Percentiles rank a stretch among this genome's conserved stretches.
phyloP scores from a whole-genome alignment of 2,329 filamentous ascomycete species.

The Cercospora nicotianae region DNA sequence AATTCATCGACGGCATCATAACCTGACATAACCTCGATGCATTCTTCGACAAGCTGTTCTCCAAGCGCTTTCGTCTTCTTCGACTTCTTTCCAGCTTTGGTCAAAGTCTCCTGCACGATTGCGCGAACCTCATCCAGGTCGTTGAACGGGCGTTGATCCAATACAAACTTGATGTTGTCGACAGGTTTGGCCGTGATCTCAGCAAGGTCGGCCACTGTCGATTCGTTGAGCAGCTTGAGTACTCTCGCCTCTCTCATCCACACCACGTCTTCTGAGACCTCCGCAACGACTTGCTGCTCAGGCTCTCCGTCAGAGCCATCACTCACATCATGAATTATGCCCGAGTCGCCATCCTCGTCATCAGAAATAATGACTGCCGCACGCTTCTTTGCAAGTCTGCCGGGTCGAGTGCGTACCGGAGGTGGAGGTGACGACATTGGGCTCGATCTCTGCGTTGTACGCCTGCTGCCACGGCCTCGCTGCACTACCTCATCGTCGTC shows the following conservation, averaged over 20 bases:
- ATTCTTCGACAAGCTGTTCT: slow-evolving; percentile 66
- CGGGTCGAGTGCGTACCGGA: slow-evolving; percentile 17
- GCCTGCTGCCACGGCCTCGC: slow-evolving; percentile 49
- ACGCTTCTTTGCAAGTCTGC: slow-evolving; percentile 26
- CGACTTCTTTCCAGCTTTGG: slow-evolving; percentile 54
- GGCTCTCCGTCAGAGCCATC: slow-evolving; percentile 23
- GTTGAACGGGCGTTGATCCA: slow-evolving; percentile 73
- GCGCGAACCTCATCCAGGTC: slow-evolving; percentile 64
- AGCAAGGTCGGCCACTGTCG: slow-evolving; percentile 70
- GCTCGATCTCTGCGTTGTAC: slow-evolving; percentile 42
- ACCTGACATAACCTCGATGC: slow-evolving; percentile 71
- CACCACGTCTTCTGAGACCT: slow-evolving; percentile 21
- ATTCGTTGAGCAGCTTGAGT: slow-evolving; percentile 80
- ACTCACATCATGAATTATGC: slow-evolving; percentile 22
- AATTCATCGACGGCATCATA: slow-evolving; percentile 82
- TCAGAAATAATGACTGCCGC: slow-evolving; percentile 40
- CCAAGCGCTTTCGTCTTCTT: slow-evolving; percentile 57
- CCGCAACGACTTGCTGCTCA: slow-evolving; percentile 14
- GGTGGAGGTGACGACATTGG: slow-evolving; percentile 37
- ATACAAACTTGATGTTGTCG: slow-evolving; percentile 66
- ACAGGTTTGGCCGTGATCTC: slow-evolving; percentile 77
- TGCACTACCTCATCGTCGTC: slow-evolving; percentile 32
- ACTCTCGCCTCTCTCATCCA: slow-evolving; percentile 48
- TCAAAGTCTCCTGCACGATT: slow-evolving; percentile 55
- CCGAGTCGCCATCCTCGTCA: slow-evolving; percentile 43